phyloP scores from a whole-genome alignment of 306 rosid genomes.

The Castanea mollissima region DNA sequence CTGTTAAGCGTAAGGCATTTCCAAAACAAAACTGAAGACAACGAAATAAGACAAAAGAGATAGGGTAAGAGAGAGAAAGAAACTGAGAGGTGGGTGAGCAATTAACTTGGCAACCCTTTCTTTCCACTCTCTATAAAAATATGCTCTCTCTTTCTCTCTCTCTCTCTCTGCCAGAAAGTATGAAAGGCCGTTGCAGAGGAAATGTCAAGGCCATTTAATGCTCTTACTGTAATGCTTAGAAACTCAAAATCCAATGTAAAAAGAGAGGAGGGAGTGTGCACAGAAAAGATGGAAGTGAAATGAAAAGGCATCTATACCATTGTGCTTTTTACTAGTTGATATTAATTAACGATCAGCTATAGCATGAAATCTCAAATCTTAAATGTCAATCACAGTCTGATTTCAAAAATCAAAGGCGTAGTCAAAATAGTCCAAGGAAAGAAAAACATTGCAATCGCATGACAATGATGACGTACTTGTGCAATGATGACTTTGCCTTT shows the following conservation, averaged over 20 bases:
- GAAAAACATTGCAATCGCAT: constrained; percentile 18
- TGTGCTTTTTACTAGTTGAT: background rate
- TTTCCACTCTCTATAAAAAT: too few species aligned
- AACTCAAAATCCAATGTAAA: constrained; percentile 33
- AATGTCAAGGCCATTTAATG: constrained; percentile 44
- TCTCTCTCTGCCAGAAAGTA: constrained; percentile 25
- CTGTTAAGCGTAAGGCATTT: constrained; percentile 22
- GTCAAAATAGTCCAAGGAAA: constrained; percentile 25
- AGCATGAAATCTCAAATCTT: background rate
- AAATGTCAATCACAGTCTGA: constrained; percentile 1
- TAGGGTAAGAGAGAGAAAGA: background rate
- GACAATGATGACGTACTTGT: constrained; percentile 50
- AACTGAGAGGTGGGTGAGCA: constrained; percentile 29
- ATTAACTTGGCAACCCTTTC: constrained; percentile 24
- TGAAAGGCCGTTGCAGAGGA: constrained; percentile 41
- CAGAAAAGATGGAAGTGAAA: constrained; percentile 16
- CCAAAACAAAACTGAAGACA: constrained; percentile 32
- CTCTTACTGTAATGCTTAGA: constrained; percentile 18
- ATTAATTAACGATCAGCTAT: background rate
- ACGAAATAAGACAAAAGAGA: constrained; percentile 35
- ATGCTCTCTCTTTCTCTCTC: background rate
- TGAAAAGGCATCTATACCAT: background rate
- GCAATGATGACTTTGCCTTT: constrained; percentile 43
- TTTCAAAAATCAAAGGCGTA: constrained; percentile 15
- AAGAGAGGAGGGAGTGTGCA: constrained; percentile 7